Conservation (phyloP, 345 rosid species). For the Corymbia maculata region DNA sequence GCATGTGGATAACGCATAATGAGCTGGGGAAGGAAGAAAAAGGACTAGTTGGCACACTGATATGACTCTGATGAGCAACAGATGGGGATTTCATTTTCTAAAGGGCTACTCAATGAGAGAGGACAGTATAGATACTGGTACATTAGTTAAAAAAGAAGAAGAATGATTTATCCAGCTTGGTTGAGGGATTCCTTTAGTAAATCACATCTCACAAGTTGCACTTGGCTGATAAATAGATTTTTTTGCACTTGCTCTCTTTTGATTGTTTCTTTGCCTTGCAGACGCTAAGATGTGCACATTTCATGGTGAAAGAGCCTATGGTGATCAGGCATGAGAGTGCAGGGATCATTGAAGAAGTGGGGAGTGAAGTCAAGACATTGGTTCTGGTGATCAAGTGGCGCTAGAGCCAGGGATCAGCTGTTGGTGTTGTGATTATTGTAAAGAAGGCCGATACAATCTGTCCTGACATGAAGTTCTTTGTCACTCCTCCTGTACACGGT, state of each 20-base stretch:
- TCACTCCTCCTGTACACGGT: constrained; percentile 82
- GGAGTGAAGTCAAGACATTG: constrained; percentile 55
- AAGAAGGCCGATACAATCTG: constrained; percentile 70
- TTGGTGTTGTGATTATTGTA: constrained; percentile 61
- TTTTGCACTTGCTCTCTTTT: neutral
- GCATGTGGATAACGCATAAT: neutral
- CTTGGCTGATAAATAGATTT: neutral
- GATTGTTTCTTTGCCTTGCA: neutral
- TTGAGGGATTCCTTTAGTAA: neutral
- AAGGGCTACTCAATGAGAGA: neutral
- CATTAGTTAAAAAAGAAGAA: neutral
- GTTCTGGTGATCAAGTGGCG: constrained; percentile 69
- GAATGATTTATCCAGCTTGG: neutral
- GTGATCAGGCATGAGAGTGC: constrained; percentile 94
- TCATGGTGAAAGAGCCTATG: constrained; percentile 82
- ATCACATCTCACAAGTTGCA: neutral
- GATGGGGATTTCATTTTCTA: neutral
- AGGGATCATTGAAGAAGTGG: constrained; percentile 74
- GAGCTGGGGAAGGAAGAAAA: neutral
- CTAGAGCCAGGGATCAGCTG: constrained; percentile 90
- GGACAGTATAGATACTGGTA: neutral
- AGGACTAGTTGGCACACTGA: neutral
- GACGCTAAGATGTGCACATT: constrained; percentile 64
- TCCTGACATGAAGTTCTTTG: constrained; percentile 88
- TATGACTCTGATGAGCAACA: neutral